phyloP scores from a whole-genome alignment of 2,329 filamentous ascomycete genomes.

The Botrytis aclada region DNA sequence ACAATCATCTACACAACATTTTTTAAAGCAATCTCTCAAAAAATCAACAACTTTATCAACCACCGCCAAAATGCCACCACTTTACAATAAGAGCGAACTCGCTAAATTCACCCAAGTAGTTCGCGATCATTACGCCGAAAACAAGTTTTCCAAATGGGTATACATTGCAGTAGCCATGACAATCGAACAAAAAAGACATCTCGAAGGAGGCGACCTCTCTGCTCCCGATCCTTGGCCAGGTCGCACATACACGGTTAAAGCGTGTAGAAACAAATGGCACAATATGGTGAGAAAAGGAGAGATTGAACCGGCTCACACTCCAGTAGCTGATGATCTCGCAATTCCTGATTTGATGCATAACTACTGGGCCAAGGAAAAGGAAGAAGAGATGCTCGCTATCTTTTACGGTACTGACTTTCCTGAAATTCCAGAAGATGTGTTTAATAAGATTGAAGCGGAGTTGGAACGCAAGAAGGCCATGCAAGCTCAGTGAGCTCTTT shows the following conservation, averaged over 20 bases:
- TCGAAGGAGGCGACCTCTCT: not conserved
- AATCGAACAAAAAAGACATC: not conserved
- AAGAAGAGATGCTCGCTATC: not conserved
- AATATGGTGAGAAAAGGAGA: not conserved
- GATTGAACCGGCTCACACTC: not conserved
- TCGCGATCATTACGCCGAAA: fast-evolving
- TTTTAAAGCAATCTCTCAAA: not conserved
- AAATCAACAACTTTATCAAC: not conserved
- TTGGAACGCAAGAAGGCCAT: not conserved
- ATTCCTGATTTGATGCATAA: not conserved
- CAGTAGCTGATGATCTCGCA: not conserved
- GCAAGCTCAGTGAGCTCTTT: not conserved
- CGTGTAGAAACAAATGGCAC: not conserved
- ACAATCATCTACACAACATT: not conserved
- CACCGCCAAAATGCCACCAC: not conserved
- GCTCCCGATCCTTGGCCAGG: not conserved
- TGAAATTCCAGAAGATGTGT: not conserved
- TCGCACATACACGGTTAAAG: not conserved
- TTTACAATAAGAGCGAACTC: not conserved
- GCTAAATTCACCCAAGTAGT: not conserved
- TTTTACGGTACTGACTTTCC: not conserved
- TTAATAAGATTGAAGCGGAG: not conserved
- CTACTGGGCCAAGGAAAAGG: not conserved
- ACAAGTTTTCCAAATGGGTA: not conserved
- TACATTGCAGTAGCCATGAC: not conserved